Evolutionary conservation across 106 monocot species (phyloP).

Genomic region (Posidonia australis): DNA sequence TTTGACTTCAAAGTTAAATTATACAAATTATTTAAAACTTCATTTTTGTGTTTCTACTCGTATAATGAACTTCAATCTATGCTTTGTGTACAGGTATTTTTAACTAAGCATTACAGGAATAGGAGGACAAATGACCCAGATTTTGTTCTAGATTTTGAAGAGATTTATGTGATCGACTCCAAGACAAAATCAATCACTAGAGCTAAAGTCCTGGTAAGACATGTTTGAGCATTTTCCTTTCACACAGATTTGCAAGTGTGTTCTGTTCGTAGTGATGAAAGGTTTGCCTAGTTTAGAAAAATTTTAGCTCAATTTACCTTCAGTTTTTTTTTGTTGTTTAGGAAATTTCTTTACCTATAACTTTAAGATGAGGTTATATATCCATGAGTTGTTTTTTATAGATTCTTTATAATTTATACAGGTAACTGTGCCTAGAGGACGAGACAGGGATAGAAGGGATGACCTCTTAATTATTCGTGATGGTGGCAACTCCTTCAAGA

Average conservation of each 20-base stretch:
- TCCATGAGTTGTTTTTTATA: background rate
- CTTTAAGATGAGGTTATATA: too few species aligned
- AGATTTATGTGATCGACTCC: slow-evolving; percentile 91
- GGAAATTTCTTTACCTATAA: too few species aligned
- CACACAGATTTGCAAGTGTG: too few species aligned
- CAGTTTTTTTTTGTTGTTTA: too few species aligned
- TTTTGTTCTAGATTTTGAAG: slow-evolving; percentile 96
- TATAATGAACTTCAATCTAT: background rate
- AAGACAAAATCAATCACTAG: slow-evolving; percentile 77
- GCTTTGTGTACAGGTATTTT: slow-evolving; percentile 52
- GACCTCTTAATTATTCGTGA: slow-evolving; percentile 79
- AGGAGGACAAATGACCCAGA: slow-evolving; percentile 61
- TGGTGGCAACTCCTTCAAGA: slow-evolving; percentile 76
- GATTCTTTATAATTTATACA: slow-evolving; percentile 16
- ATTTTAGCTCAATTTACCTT: too few species aligned
- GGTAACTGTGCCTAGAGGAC: slow-evolving; percentile 72
- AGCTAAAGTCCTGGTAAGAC: slow-evolving; percentile 78
- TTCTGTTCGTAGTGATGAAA: too few species aligned
- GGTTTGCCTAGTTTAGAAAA: too few species aligned
- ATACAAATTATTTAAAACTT: too few species aligned
- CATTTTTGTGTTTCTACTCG: background rate
- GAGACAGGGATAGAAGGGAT: slow-evolving; percentile 56
- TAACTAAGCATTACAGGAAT: slow-evolving; percentile 93
- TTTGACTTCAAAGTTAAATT: too few species aligned
- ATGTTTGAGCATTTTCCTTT: background rate